Percentiles rank a stretch among this genome's conserved stretches.
phyloP scores from a whole-genome alignment of 176 grass and related monocot species.

The Paspalum vaginatum region DNA sequence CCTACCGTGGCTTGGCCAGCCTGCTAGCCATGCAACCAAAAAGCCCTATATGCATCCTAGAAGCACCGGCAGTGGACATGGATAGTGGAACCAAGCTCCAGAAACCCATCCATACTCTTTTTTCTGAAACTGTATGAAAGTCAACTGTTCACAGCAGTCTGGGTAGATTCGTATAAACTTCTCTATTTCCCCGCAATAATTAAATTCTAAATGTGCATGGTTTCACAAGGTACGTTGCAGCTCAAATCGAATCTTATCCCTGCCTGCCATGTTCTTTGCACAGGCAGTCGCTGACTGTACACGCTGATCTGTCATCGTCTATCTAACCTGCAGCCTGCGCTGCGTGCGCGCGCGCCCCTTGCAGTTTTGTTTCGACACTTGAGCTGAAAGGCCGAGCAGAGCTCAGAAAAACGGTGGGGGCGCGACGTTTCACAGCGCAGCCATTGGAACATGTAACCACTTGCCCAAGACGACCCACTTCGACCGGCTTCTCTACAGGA shows the following conservation, averaged over 20 bases:
- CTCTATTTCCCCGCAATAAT: neutral
- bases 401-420: neutral
- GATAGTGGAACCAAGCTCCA: neutral
- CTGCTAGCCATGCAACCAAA: no score
- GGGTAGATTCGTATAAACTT: conserved; percentile 5
- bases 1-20: no score
- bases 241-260: conserved; percentile 20
- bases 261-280: conserved; percentile 1
- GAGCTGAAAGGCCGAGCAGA: neutral
- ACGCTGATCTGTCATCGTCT: neutral
- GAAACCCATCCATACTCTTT: neutral
- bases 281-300: neutral
- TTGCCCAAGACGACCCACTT: neutral
- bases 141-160: conserved; percentile 21
- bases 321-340: neutral
- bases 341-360: neutral
- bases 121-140: conserved; percentile 10
- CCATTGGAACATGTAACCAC: conserved; percentile 2
- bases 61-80: neutral
- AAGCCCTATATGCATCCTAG: no score
- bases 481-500: conserved; percentile 9
- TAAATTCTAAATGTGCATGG: neutral
- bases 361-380: conserved; percentile 12
- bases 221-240: neutral
- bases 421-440: neutral